Conservation (phyloP, 2,329 filamentous ascomycete genomes). For the Epicoccum sorghinum region DNA sequence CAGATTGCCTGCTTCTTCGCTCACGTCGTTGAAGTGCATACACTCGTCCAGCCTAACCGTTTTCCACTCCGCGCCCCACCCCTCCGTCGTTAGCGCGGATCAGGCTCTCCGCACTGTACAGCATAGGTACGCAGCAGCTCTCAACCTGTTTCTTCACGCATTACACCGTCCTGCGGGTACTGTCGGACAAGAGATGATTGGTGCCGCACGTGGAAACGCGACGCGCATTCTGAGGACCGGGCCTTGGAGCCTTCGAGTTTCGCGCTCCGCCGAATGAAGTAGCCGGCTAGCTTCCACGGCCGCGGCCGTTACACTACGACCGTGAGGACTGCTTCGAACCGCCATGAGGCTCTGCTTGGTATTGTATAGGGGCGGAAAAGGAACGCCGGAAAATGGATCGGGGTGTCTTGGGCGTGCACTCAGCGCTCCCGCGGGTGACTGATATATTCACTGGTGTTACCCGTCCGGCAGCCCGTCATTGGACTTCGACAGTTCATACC, state of each 20-base stretch:
- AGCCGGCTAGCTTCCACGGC: slow-evolving; percentile 37
- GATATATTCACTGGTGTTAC: slow-evolving; percentile 12
- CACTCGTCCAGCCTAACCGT: slow-evolving; percentile 10
- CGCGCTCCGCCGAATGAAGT: slow-evolving; percentile 24
- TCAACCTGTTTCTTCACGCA: slow-evolving; percentile 8
- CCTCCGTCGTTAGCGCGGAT: slow-evolving; percentile 13
- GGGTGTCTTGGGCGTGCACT: background rate
- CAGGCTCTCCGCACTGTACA: slow-evolving; percentile 7
- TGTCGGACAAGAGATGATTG: slow-evolving; percentile 23
- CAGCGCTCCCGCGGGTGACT: background rate
- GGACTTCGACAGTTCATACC: slow-evolving; percentile 3
- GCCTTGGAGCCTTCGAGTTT: background rate
- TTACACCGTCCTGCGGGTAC: slow-evolving; percentile 15
- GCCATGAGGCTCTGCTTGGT: slow-evolving; percentile 22
- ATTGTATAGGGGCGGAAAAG: slow-evolving; percentile 10
- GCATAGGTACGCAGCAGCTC: slow-evolving; percentile 22
- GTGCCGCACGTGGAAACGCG: slow-evolving; percentile 14
- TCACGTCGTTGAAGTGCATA: slow-evolving; percentile 5
- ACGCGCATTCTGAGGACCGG: slow-evolving; percentile 3
- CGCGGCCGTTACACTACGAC: slow-evolving; percentile 29
- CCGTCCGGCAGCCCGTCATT: slow-evolving; percentile 8
- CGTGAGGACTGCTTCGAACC: slow-evolving; percentile 10
- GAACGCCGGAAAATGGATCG: background rate
- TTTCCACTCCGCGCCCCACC: slow-evolving; percentile 11
- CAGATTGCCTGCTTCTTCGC: slow-evolving; percentile 1